A percentile compares a stretch with the other conserved stretches of the same genome.
Conservation (phyloP, 768 basidiomycete species). For the Ephemerocybe angulata region DNA sequence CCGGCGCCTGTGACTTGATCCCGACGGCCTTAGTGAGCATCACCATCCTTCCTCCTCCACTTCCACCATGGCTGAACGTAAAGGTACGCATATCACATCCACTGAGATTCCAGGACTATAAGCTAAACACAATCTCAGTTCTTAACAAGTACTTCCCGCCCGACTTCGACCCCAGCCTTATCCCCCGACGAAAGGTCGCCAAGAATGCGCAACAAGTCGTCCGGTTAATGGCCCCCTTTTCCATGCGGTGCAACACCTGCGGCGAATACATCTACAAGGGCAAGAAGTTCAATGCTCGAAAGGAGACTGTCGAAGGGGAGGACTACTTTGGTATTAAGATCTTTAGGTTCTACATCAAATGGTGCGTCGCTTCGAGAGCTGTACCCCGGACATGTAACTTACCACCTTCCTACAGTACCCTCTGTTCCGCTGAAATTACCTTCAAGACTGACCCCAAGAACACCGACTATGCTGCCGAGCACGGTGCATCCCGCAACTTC, state of each 20-base stretch:
- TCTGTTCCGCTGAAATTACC: conserved; percentile 97
- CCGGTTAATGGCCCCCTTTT: conserved; percentile 98
- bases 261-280: conserved; percentile 99
- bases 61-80: conserved; percentile 73
- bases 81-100: conserved; percentile 50
- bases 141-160: conserved; percentile 96
- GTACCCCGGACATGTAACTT: conserved; percentile 2
- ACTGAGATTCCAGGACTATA: no score
- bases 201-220: conserved; percentile 97
- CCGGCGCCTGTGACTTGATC: background rate
- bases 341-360: conserved; percentile 90
- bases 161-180: conserved; percentile 97
- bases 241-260: conserved; percentile 95
- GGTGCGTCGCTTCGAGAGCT: conserved; percentile 41
- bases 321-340: conserved; percentile 99
- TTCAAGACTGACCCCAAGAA: conserved; percentile 99
- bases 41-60: background rate
- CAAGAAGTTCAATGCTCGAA: conserved; percentile 99
- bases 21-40: background rate
- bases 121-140: no score
- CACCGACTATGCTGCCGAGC: conserved; percentile 90
- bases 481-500: conserved; percentile 96
- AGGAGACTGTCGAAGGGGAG: conserved; percentile 96
- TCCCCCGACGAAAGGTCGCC: conserved; percentile 83
- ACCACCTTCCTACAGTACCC: conserved; percentile 51